Percentiles rank a stretch among this genome's conserved stretches.
phyloP scores from a whole-genome alignment of 2,329 filamentous ascomycete genomes.

The Xylariaceae sp. region DNA sequence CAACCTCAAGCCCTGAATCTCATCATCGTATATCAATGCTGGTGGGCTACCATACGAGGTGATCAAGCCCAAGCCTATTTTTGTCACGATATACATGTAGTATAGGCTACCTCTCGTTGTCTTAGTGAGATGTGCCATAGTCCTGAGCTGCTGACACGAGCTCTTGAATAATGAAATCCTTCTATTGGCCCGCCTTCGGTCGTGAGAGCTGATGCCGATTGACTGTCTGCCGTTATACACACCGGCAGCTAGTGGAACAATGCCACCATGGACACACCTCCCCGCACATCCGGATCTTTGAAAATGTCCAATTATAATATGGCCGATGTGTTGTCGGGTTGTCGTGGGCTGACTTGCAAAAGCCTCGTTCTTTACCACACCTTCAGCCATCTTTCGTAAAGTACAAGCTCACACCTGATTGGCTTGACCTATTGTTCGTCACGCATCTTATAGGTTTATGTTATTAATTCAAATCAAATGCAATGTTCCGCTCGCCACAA shows the following conservation, averaged over 20 bases:
- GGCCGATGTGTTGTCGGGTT: slow-evolving; percentile 6
- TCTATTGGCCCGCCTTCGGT: slow-evolving; percentile 2
- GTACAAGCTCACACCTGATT: neutral
- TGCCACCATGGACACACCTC: slow-evolving; percentile 1
- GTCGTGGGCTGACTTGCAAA: slow-evolving; percentile 19
- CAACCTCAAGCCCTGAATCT: neutral
- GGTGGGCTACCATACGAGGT: neutral
- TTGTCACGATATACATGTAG: slow-evolving; percentile 1
- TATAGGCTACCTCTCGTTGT: neutral
- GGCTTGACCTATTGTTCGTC: neutral
- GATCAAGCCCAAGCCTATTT: slow-evolving; percentile 18
- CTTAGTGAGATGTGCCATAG: slow-evolving; percentile 3
- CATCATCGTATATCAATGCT: slow-evolving; percentile 2
- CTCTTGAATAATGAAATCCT: slow-evolving; percentile 12
- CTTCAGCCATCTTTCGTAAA: slow-evolving; percentile 4
- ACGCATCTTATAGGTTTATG: neutral
- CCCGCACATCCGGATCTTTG: neutral
- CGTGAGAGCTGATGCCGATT: slow-evolving; percentile 9
- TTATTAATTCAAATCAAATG: neutral
- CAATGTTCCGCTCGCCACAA: neutral
- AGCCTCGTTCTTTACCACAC: slow-evolving; percentile 2
- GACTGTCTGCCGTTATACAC: neutral
- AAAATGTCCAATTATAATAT: too few relatives aligned
- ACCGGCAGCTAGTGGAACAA: neutral
- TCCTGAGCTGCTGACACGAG: slow-evolving; percentile 3